Evolutionary conservation across 495 filamentous ascomycete genomes (phyloP).

Genomic region (Corynascus novoguineensis): DNA sequence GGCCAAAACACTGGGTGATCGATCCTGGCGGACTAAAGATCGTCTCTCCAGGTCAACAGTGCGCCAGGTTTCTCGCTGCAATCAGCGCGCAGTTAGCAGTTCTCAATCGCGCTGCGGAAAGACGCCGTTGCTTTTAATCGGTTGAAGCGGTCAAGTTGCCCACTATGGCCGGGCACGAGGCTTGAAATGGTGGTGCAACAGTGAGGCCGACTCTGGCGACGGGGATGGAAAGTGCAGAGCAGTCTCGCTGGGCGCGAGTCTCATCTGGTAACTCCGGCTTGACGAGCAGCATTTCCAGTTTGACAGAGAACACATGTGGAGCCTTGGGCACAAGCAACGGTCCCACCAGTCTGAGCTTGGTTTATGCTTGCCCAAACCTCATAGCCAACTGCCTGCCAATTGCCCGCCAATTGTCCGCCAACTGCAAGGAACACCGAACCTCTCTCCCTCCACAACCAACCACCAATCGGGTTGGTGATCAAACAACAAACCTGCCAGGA

Average conservation of each 20-base stretch:
- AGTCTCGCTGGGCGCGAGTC: neutral
- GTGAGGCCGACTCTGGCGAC: neutral
- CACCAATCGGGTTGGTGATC: no score
- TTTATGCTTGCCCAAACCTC: no score
- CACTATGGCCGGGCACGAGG: constrained; percentile 4
- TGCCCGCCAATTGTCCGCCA: no score
- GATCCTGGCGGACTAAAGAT: neutral
- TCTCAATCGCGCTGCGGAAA: neutral
- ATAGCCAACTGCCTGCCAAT: no score
- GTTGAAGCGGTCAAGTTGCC: neutral
- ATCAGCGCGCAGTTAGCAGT: neutral
- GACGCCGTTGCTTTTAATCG: neutral
- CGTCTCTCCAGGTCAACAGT: neutral
- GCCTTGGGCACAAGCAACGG: no score
- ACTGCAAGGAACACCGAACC: no score
- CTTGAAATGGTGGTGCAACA: neutral
- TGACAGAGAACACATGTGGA: neutral
- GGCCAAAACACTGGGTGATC: neutral
- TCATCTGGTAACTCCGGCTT: neutral
- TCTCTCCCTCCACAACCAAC: no score
- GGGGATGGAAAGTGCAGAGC: neutral
- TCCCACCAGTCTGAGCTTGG: no score
- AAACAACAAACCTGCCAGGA: no score
- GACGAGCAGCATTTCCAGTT: no score
- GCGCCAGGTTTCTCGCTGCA: neutral